phyloP scores from a whole-genome alignment of 768 basidiomycete genomes.

The Rhizopogon vulgaris region DNA sequence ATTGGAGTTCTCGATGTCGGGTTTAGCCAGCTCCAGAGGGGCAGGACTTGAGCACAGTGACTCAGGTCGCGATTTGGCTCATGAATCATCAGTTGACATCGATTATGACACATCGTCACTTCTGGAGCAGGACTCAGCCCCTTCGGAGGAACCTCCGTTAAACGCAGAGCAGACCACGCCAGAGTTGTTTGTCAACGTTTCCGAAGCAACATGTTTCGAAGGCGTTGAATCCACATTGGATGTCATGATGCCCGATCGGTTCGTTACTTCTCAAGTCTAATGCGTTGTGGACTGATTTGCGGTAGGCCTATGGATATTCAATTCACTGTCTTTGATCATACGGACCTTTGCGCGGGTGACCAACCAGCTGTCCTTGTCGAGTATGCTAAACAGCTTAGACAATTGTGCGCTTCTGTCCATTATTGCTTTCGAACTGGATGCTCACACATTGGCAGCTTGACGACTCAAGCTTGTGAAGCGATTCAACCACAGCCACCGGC shows the following conservation, averaged over 20 bases:
- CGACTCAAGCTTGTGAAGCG: constrained; percentile 14
- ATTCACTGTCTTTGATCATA: constrained; percentile 34
- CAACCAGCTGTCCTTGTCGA: constrained; percentile 36
- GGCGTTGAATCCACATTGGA: constrained; percentile 36
- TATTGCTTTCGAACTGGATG: not conserved
- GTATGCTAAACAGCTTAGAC: constrained; percentile 34
- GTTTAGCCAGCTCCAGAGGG: too few relatives aligned
- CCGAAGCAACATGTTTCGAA: constrained; percentile 24
- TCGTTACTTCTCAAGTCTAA: constrained; percentile 3
- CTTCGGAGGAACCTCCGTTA: not conserved
- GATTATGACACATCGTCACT: not conserved
- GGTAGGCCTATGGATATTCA: constrained; percentile 54
- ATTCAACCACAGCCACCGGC: constrained; percentile 45
- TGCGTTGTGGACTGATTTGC: constrained; percentile 2
- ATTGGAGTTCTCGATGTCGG: constrained; percentile 22
- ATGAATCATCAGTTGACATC: not conserved
- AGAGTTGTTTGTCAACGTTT: not conserved
- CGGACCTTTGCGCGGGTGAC: constrained; percentile 18
- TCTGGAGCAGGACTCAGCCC: not conserved
- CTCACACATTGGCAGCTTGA: constrained; percentile 27
- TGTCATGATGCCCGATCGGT: constrained; percentile 57
- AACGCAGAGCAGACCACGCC: not conserved
- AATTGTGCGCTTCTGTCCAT: constrained; percentile 34
- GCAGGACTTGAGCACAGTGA: not conserved
- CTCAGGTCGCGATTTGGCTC: not conserved